Percentiles rank a stretch among this genome's conserved stretches.
Conservation (phyloP, 2,329 filamentous ascomycete genomes). For the Diaporthe capsici region DNA sequence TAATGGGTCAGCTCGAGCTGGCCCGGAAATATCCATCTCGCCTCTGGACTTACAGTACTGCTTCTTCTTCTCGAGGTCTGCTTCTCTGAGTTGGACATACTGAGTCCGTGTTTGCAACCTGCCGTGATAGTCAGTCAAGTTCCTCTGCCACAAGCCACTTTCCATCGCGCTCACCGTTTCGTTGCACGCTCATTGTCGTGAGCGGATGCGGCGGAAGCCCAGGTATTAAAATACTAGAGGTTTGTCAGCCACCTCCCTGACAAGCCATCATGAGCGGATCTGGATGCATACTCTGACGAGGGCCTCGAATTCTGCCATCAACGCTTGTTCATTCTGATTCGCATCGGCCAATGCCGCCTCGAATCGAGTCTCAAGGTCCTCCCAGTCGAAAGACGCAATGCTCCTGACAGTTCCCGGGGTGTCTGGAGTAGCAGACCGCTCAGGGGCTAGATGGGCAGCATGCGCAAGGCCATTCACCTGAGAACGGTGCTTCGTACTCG, state of each 20-base stretch:
- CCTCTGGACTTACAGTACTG: constrained; percentile 77
- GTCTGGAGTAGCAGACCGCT: constrained; percentile 55
- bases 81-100: constrained; percentile 82
- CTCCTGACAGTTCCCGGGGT: constrained; percentile 58
- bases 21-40: background rate
- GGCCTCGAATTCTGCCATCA: constrained; percentile 76
- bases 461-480: constrained; percentile 46
- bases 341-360: constrained; percentile 74
- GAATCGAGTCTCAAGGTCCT: constrained; percentile 80
- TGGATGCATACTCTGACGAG: constrained; percentile 72
- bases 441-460: constrained; percentile 71
- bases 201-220: constrained; percentile 79
- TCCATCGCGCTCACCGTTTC: constrained; percentile 71
- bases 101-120: constrained; percentile 84
- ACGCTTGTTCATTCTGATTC: constrained; percentile 72
- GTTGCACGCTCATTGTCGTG: constrained; percentile 83
- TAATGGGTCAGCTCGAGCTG: constrained; percentile 41
- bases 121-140: constrained; percentile 40
- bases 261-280: background rate
- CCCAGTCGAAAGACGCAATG: constrained; percentile 79
- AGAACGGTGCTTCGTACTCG: constrained; percentile 50
- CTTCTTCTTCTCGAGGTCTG: constrained; percentile 79
- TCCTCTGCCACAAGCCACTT: background rate
- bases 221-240: constrained; percentile 81
- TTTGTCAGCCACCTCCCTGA: background rate